These are phyloP conservation scores for Plasmodium fragile DNA, from an alignment of 169 alveolate genomes.

Conservation along the genomic window DNA sequence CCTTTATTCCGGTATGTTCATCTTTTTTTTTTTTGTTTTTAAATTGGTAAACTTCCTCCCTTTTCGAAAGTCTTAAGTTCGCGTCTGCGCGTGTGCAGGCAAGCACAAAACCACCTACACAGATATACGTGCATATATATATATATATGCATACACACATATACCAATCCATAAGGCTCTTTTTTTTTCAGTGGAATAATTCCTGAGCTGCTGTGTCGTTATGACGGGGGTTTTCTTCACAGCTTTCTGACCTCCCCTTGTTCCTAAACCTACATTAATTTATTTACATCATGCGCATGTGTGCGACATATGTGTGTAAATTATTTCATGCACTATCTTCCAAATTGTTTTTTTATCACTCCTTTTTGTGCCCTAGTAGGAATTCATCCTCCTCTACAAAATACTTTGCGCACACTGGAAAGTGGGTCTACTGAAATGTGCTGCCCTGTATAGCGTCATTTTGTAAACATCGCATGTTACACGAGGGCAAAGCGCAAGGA, in stretches of 20 bases:
- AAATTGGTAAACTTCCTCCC: background rate
- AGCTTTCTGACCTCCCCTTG: background rate
- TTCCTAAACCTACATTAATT: background rate
- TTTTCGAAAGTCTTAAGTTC: background rate
- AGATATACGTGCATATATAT: slow-evolving; percentile 4
- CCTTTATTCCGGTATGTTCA: background rate
- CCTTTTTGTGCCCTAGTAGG: background rate
- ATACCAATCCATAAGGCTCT: background rate
- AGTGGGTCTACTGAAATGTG: background rate
- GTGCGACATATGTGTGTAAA: background rate
- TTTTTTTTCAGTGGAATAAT: background rate
- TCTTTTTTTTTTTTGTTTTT: no score
- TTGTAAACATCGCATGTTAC: background rate
- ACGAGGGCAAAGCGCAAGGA: background rate
- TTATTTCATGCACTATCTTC: background rate
- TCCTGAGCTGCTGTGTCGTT: background rate
- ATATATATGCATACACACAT: background rate
- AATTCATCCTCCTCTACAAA: background rate
- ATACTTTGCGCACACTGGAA: background rate
- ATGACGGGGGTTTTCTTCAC: background rate
- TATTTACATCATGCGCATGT: background rate
- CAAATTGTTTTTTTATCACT: background rate
- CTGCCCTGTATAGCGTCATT: background rate
- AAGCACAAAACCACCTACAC: background rate
- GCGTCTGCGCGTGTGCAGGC: background rate